phyloP scores from a whole-genome alignment of 805 yeast genomes.

The Saccharomycopsis javanensis region DNA sequence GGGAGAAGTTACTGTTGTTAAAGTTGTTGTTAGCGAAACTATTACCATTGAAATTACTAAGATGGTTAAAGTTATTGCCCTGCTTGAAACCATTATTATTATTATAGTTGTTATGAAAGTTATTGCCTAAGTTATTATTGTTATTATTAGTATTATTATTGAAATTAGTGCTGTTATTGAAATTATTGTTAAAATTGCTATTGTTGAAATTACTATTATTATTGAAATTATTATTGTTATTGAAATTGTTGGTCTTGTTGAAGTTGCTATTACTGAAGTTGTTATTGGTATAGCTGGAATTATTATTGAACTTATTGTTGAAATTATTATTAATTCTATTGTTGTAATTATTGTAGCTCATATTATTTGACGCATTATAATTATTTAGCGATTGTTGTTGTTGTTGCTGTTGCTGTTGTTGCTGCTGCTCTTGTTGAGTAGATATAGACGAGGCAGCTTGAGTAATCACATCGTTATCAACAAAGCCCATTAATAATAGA shows the following conservation, averaged over 20 bases:
- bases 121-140: neutral
- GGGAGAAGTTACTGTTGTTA: neutral
- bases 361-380: neutral
- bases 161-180: neutral
- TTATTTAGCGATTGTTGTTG: neutral
- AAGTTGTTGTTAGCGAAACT: neutral
- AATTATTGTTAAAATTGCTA: neutral
- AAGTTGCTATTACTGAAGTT: neutral
- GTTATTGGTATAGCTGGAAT: neutral
- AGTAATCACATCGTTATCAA: constrained; percentile 58
- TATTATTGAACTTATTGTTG: neutral
- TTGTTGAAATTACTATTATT: neutral
- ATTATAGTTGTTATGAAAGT: neutral
- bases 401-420: neutral
- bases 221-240: neutral
- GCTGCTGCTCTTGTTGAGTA: neutral
- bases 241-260: neutral
- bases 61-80: neutral
- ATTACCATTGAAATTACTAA: neutral
- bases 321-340: neutral
- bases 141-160: neutral
- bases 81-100: neutral
- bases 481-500: constrained; percentile 64
- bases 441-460: constrained; percentile 34
- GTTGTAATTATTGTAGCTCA: neutral